phyloP scores from a whole-genome alignment of 805 yeast species.

The Tanozyma kutaoensis region DNA sequence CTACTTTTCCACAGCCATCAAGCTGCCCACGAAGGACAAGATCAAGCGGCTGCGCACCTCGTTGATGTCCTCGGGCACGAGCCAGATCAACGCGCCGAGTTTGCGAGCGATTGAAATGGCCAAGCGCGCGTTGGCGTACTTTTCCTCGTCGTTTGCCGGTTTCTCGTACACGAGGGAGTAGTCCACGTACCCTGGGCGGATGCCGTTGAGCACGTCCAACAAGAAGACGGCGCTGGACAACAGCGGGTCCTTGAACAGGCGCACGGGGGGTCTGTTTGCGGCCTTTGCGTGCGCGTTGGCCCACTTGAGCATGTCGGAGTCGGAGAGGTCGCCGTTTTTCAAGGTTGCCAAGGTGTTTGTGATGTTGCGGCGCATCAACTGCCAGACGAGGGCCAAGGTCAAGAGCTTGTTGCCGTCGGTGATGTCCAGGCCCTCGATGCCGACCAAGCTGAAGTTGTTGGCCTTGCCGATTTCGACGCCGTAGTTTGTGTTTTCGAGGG shows the following conservation, averaged over 20 bases:
- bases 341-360: conserved; percentile 67
- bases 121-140: conserved; percentile 86
- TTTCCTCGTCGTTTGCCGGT: conserved; percentile 76
- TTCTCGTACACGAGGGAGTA: conserved; percentile 76
- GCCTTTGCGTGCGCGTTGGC: conserved; percentile 76
- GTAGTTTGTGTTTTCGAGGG: conserved; percentile 93
- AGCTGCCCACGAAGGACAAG: conserved; percentile 87
- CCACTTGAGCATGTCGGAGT: conserved; percentile 84
- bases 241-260: conserved; percentile 78
- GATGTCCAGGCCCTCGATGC: conserved; percentile 96
- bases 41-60: conserved; percentile 93
- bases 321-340: conserved; percentile 50
- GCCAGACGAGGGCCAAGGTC: conserved; percentile 94
- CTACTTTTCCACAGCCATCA: conserved; percentile 41
- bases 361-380: conserved; percentile 93
- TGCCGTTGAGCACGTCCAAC: conserved; percentile 80
- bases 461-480: conserved; percentile 96
- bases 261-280: conserved; percentile 70
- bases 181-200: conserved; percentile 96
- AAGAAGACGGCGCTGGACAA: conserved; percentile 70
- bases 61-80: conserved; percentile 98
- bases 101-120: conserved; percentile 98
- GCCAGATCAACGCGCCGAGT: conserved; percentile 94
- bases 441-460: conserved; percentile 85
- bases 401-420: conserved; percentile 84